Evolutionary conservation across 163 green algal species (phyloP), one percentile per base, ranked within the genome.

Genomic region (Prototheca wickerhamii): DNA sequence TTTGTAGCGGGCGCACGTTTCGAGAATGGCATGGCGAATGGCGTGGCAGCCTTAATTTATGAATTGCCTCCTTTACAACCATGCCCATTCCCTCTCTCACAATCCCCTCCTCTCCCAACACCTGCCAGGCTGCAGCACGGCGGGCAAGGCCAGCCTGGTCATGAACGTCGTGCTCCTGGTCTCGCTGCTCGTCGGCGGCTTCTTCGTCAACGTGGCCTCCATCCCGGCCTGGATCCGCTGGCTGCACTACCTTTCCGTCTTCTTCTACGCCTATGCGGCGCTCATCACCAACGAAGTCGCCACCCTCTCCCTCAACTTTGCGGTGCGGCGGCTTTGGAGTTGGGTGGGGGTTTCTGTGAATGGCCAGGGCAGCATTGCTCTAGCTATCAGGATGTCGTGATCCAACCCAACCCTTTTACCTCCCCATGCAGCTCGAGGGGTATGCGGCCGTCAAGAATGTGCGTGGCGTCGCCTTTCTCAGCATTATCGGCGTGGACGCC

Each of bases 401-500:
- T 56, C 7, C 18, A 18, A 49, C 30, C 28, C 34, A 53, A 6
- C 21, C 35, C 33, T 17, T 5, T 17, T 33, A 32, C 57, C 21
- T 10, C 57, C 30, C 25, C 30, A 12, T 32, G 44, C 56, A 70
- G 64, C 35, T 73, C 23, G 37, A 73, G 44, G 67, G 67, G 21
- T 73, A 73, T 29, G 67, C 67, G 2, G 63, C 69, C 12, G 69
- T 68, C 25, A 63, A 31, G 5, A 64, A 64, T 26, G 63, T 76
- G 63, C 57, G 58, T 4, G 69, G 69, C 43, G 50, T 49, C 0
- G 61, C 71, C 4, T 68, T 70, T 58, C 26, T 72, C 40, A 25
- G 72, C 32, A 82, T 80, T 55, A 77, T 88, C 28, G 82, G 80
- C 50, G 78, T 87, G 25, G 25, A 83, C 12, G 28, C 60, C 0